Evolutionary conservation across 202 grass and related monocot species (phyloP), one percentile per base, ranked within the genome.

Genomic region (Cymbopogon flexuosus): DNA sequence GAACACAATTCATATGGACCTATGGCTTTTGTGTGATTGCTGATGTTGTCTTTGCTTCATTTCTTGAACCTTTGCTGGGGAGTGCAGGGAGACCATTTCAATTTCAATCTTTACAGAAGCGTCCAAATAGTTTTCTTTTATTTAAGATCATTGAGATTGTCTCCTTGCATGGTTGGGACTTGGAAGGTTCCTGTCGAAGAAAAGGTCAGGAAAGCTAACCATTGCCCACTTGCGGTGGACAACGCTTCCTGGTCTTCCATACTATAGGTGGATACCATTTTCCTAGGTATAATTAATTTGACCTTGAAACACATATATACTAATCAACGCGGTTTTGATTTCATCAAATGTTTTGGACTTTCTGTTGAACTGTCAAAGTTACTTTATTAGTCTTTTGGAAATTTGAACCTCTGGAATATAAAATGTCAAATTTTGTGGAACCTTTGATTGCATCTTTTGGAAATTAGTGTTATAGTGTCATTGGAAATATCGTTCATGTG

Each of bases 341-440:
- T 61, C 10, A 8, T 36, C 73, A 62, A 77, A 82, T 18, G 24
- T 63, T 68, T 74, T 62, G 16, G 24, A 51, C 31, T 23, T 72
- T 86, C 29, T 14, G 66, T 68, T 78, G 66, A 82, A 73, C 16
- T 12, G 16, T 49, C 73, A 68, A 65, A 19, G 15, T 62, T 68
- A 19, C 51, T 68, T 73, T 82, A 45, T 89, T 59, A 66, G 2
- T 36, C 61, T 65, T 73, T 85, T 89, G 6, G 68, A 85, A 81
- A 42, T 61, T 43, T 67, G 41, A 12, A 43, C 31, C 34, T 37
- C 54, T 65, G 57, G 66, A 51, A 30, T 59, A 45, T 76, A 65
- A 31, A 65, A 22, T 81, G 22, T 52, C 60, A 68, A 68, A 39
- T 33, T 41, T 49, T 45, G 4, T 0, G 0, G 73, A 88, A 78